Evolutionary conservation across 805 yeast genomes (phyloP).

Genomic region (Saturnispora hagleri): DNA sequence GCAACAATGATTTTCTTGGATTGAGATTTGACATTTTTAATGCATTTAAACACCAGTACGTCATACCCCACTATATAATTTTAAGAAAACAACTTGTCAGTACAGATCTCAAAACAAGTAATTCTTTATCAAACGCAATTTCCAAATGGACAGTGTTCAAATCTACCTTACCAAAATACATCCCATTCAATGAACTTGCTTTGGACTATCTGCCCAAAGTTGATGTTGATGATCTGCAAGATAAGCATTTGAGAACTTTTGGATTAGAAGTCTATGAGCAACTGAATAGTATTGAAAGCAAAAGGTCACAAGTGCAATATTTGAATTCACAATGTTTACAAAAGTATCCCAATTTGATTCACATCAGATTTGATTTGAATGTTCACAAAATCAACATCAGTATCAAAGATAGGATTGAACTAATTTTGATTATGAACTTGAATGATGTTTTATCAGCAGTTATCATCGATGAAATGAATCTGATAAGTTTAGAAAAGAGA

Average conservation of each 20-base stretch:
- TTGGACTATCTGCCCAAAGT: slow-evolving; percentile 17
- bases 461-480: not conserved
- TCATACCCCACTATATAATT: slow-evolving; percentile 41
- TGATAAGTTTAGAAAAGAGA: not conserved
- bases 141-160: slow-evolving; percentile 27
- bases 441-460: slow-evolving; percentile 6
- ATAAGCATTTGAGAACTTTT: slow-evolving; percentile 18
- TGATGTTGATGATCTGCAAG: not conserved
- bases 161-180: slow-evolving; percentile 28
- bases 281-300: slow-evolving; percentile 19
- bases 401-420: slow-evolving; percentile 12
- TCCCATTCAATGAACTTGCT: slow-evolving; percentile 21
- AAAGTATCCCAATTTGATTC: slow-evolving; percentile 7
- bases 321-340: slow-evolving; percentile 11
- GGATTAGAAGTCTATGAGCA: slow-evolving; percentile 19
- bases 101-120: not conserved
- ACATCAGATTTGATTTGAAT: slow-evolving; percentile 22
- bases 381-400: slow-evolving; percentile 22
- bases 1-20: slow-evolving; percentile 32
- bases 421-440: slow-evolving; percentile 19
- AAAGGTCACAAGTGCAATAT: slow-evolving; percentile 12
- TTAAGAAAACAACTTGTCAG: slow-evolving; percentile 18
- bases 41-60: slow-evolving; percentile 22
- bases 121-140: not conserved
- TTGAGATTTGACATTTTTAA: slow-evolving; percentile 40